Conservation (phyloP, 805 yeast genomes). For the Aciculoconidium aculeatum region DNA sequence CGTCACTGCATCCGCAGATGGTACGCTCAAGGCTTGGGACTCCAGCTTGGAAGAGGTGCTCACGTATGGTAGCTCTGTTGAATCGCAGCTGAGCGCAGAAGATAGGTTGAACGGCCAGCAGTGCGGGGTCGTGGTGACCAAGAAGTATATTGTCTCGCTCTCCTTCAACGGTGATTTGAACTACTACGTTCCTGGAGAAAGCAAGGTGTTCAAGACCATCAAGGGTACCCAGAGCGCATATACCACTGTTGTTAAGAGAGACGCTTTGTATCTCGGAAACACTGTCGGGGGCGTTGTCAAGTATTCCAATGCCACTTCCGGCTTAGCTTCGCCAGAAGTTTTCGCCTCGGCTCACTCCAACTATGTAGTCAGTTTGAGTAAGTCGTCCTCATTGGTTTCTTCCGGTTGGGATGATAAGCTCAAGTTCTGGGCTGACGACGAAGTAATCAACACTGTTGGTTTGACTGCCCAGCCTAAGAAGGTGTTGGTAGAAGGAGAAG, state of each 20-base stretch:
- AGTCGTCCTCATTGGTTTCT: no score
- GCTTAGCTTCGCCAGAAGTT: no score
- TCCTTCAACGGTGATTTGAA: conserved; percentile 69
- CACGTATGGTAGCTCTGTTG: conserved; percentile 43
- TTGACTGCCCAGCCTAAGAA: conserved; percentile 33
- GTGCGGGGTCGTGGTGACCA: conserved; percentile 72
- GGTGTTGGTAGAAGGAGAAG: conserved; percentile 21
- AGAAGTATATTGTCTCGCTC: conserved; percentile 54
- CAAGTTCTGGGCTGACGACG: conserved; percentile 30
- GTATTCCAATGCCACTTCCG: conserved; percentile 52
- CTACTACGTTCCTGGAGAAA: conserved; percentile 40
- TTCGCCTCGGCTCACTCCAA: conserved; percentile 62
- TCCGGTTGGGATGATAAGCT: conserved; percentile 88
- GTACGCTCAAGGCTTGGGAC: conserved; percentile 59
- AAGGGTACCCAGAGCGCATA: conserved; percentile 81
- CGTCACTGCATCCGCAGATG: conserved; percentile 83
- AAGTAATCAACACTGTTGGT: conserved; percentile 8
- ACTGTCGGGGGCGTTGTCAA: conserved; percentile 69
- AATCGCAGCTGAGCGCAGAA: conserved; percentile 36
- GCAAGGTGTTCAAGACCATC: conserved; percentile 35
- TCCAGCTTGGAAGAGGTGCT: conserved; percentile 12
- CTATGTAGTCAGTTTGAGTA: conserved; percentile 51
- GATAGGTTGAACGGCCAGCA: no score
- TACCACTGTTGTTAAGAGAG: conserved; percentile 46
- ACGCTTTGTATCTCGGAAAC: conserved; percentile 60